Evolutionary conservation across 2,329 filamentous ascomycete species (phyloP).

Genomic region (Ophiostoma himal-ulmi): DNA sequence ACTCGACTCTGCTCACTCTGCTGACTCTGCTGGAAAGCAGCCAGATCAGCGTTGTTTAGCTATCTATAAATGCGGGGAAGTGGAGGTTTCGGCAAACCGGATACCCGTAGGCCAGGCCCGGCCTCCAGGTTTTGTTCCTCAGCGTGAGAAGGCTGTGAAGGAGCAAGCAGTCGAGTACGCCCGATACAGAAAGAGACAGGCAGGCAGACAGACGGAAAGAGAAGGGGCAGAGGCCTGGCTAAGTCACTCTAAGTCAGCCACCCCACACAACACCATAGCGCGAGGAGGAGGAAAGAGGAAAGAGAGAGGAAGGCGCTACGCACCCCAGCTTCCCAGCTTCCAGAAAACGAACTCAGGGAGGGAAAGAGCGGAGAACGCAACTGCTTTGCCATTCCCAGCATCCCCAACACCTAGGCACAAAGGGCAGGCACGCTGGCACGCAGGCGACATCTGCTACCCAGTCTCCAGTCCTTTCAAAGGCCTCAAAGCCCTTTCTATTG

Average conservation of each 20-base stretch:
- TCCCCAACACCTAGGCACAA: not conserved
- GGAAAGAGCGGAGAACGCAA: not conserved
- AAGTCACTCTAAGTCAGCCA: not conserved
- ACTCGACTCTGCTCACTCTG: not conserved
- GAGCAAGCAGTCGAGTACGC: not conserved
- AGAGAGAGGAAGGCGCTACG: constrained; percentile 5
- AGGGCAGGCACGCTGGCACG: not conserved
- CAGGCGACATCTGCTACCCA: constrained; percentile 5
- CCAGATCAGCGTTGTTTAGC: constrained; percentile 13
- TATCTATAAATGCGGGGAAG: constrained; percentile 24
- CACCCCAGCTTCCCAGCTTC: not conserved
- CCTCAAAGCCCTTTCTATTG: not conserved
- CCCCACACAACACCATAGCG: not conserved
- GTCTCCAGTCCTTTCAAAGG: constrained; percentile 1
- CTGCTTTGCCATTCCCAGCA: not conserved
- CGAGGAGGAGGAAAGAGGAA: not conserved
- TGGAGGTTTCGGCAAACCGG: constrained; percentile 24
- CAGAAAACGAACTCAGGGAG: not conserved
- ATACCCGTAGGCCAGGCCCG: constrained; percentile 13
- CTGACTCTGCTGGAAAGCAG: not conserved
- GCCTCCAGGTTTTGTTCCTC: constrained; percentile 14
- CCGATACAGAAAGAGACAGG: not conserved
- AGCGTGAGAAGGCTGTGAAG: not conserved
- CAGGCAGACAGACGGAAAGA: not conserved
- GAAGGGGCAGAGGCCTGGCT: not conserved